These are phyloP conservation scores for Alternaria brassicae DNA, from an alignment of 2,329 filamentous ascomycete species.

Conservation along the genomic window DNA sequence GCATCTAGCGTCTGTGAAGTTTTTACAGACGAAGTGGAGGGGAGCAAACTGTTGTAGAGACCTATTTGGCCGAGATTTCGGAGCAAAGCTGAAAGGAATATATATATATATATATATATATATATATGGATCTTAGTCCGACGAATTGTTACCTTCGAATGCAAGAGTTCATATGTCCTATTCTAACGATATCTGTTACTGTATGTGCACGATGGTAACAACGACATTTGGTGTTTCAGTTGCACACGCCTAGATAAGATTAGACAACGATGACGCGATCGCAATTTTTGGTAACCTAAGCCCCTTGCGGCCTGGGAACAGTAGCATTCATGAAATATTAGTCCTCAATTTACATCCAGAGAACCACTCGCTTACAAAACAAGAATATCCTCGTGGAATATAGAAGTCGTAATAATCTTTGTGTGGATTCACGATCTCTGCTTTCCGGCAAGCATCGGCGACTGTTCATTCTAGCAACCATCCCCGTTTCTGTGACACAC, in stretches of 20 bases:
- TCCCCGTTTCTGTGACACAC: background rate
- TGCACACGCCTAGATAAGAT: background rate
- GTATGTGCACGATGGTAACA: background rate
- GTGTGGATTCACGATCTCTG: background rate
- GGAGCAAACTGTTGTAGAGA: background rate
- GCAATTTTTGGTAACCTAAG: slow-evolving; percentile 12
- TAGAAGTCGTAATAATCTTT: background rate
- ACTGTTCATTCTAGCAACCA: background rate
- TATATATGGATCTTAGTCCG: background rate
- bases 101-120: background rate
- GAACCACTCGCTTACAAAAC: background rate
- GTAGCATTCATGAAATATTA: slow-evolving; percentile 1
- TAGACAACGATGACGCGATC: slow-evolving; percentile 16
- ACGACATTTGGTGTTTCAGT: background rate
- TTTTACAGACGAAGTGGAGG: background rate
- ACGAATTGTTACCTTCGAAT: background rate
- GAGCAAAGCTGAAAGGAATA: background rate
- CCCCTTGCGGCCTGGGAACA: slow-evolving; percentile 1
- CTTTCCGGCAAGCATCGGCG: slow-evolving; percentile 12
- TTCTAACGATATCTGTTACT: background rate
- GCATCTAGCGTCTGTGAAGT: background rate
- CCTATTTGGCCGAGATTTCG: background rate
- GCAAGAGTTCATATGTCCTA: background rate
- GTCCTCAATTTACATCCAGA: fast-evolving
- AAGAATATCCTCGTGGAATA: background rate